Base-by-base conservation (phyloP, 2,329 filamentous ascomycete genomes). In the Penicillium occitanis region DNA sequence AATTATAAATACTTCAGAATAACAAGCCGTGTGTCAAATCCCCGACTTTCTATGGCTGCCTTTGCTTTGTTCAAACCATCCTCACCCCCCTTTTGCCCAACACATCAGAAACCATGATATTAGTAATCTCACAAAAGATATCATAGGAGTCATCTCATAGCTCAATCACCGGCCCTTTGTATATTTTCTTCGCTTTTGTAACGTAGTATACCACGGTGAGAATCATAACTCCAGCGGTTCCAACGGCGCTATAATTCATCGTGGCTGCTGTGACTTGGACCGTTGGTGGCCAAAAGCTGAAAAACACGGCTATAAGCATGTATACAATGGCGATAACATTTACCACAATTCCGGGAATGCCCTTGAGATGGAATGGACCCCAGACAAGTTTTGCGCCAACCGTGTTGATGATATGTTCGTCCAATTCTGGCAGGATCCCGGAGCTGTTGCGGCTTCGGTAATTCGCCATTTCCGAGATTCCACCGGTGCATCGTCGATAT, bases 181-280 rank as follows among this genome's bases (percentile, higher is more conserved):
- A 80, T n/a, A 72, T 55, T 33, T 72, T 69, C 63, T 69, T 73
- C 19, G 73, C 78, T 66, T 73, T 70, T 28, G 74, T 61, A 19
- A 75, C 5, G 68, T 79, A 79, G 58, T 82, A 83, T 10, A 75
- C 68, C 13, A 76, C 68, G 0, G 76, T 75, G 58, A 82, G 74
- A n/a, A 78, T 46, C 66, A 80, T 73, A 14, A 75, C 73, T 7
- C 74, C 75, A 42, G 70, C 71, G 40, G 81, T 81, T 50, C 82
- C 78, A 35, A 82, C 72, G 30, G 76, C 69, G 17, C 79, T 80
- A 77, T 80, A 86, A 71, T 86, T 86, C 76, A 85, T 83, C 4
- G 76, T 76, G 11, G 67, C 68, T 1, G 73, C 71, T 0, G 73
- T 77, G 0, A 82, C 77, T 2, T 75, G 68, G 25, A 77, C 74